Evolutionary conservation across 2,329 filamentous ascomycete species (phyloP), one percentile per base, ranked within the genome.

Genomic region (Talaromyces funiculosus): DNA sequence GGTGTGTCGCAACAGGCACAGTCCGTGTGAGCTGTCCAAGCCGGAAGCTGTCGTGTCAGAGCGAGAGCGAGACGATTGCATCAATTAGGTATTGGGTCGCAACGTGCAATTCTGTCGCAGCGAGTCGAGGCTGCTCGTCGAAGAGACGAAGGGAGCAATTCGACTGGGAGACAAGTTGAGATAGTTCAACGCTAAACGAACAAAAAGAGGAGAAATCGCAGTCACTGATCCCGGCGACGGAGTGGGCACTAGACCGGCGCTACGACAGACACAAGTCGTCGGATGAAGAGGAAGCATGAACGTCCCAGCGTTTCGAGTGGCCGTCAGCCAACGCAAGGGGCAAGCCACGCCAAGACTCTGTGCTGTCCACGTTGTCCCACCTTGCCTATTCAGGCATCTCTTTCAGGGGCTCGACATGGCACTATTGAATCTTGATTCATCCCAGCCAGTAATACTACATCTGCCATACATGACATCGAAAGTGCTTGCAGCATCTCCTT

Each of bases 241-340:
- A 33, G 45, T 49, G 45, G 14, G 20, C 4, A 47, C 29, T 51
- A 51, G 47, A 22, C 40, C 20, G 16, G 35, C 14, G 12, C 31
- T 33, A 33, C n/a, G 31, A 45, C 7, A 45, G 42, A 45, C 42
- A 24, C 24, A 18, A 45, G 20, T 45, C 12, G 40, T 47, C 29
- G 43, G 26, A 14, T 47, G 22, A n/a, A n/a, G n/a, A n/a, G 42
- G 42, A 10, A 45, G 22, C 10, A 45, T 45, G 22, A 12, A 45
- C 12, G 31, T 16, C 14, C 31, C 3, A 51, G 45, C 14, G 45
- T 51, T 31, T 51, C 26, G 45, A 33, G 45, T 51, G 29, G 47
- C 43, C 43, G 49, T 20, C 29, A 53, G 49, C 49, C 49, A 53
- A 40, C 51, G 51, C 51, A 54, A 54, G 51, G 51, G 51, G 33